Percentiles rank a stretch among this genome's conserved stretches.
phyloP scores from a whole-genome alignment of 352 stramenopile species.

The Globisporangium acanthophoron region DNA sequence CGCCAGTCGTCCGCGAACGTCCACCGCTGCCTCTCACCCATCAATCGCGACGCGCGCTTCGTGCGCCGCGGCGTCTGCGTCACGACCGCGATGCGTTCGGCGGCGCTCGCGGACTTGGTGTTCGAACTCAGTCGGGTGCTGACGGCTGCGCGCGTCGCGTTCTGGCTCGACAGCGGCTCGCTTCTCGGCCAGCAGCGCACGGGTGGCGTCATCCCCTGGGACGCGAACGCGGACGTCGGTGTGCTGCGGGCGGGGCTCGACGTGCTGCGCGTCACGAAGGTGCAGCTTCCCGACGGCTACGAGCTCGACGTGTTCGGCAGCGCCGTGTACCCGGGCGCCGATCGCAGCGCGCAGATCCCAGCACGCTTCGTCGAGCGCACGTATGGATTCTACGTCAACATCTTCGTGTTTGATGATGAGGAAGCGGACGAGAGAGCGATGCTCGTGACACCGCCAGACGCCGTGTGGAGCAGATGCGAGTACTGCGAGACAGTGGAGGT shows the following conservation, averaged over 20 bases:
- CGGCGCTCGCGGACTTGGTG: constrained; percentile 30
- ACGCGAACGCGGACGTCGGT: constrained; percentile 44
- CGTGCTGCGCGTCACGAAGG: constrained; percentile 10
- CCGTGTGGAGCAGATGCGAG: constrained; percentile 27
- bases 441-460: constrained; percentile 29
- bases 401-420: constrained; percentile 40
- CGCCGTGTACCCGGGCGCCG: constrained; percentile 10
- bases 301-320: constrained; percentile 24
- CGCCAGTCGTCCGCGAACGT: constrained; percentile 18
- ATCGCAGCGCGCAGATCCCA: constrained; percentile 20
- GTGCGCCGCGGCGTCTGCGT: constrained; percentile 27
- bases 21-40: constrained; percentile 28
- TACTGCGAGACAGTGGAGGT: constrained; percentile 17
- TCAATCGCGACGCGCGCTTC: constrained; percentile 31
- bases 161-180: constrained; percentile 54
- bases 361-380: constrained; percentile 41
- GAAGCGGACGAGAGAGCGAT: neutral
- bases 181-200: constrained; percentile 46
- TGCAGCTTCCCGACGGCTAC: constrained; percentile 28
- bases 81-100: constrained; percentile 25
- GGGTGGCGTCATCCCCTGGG: constrained; percentile 38
- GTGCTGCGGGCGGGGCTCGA: constrained; percentile 16
- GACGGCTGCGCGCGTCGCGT: constrained; percentile 26
- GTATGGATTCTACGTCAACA: constrained; percentile 46
- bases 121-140: constrained; percentile 30